A percentile compares a stretch with the other conserved stretches of the same genome.
Evolutionary conservation across 352 stramenopile species (phyloP).

Genomic region (Saprolegnia diclina): DNA sequence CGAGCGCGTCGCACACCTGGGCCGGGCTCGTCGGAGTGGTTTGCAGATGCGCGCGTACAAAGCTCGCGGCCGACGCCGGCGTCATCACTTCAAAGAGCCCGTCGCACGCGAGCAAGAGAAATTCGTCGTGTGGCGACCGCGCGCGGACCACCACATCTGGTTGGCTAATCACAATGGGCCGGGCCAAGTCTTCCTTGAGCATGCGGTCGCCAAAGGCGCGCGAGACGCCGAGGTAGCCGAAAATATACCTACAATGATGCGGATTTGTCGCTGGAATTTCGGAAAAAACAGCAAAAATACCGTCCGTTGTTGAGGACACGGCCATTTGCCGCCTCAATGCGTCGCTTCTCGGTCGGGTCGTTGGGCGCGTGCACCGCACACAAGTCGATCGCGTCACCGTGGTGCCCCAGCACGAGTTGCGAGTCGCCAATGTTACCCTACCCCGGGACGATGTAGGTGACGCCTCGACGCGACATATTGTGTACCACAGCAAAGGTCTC

Average conservation of each 20-base stretch:
- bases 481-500: conserved; percentile 23
- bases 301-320: conserved; percentile 61
- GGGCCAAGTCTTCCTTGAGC: conserved; percentile 74
- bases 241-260: conserved; percentile 52
- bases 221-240: conserved; percentile 75
- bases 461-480: conserved; percentile 36
- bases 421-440: conserved; percentile 77
- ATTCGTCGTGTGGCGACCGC: conserved; percentile 59
- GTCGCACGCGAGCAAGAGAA: conserved; percentile 77
- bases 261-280: background rate
- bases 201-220: conserved; percentile 80
- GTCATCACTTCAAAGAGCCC: conserved; percentile 83
- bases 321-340: conserved; percentile 78
- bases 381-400: conserved; percentile 48
- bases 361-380: conserved; percentile 67
- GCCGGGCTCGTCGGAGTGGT: conserved; percentile 54
- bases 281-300: no score
- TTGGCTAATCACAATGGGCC: conserved; percentile 68
- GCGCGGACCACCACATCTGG: conserved; percentile 58
- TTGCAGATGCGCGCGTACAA: conserved; percentile 62
- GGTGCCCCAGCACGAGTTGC: conserved; percentile 63
- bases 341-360: conserved; percentile 57
- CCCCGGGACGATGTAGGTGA: no score
- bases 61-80: conserved; percentile 75
- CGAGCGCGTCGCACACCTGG: conserved; percentile 73